Evolutionary conservation across 805 yeast species (phyloP), one percentile per base, ranked within the genome.

Genomic region (Metschnikowia colocasiae): DNA sequence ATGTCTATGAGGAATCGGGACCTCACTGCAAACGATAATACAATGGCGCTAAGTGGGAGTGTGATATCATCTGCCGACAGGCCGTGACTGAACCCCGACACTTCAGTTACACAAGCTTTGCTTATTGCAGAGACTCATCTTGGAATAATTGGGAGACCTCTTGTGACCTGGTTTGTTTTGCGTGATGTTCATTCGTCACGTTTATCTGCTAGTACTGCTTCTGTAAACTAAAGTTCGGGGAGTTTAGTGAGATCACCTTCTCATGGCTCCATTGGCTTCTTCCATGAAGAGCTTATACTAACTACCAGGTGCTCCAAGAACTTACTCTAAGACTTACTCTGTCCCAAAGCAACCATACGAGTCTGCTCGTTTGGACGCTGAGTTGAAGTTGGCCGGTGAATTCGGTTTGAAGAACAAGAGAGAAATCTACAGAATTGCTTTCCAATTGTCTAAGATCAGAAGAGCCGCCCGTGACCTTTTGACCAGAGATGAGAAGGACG

Each of bases 401-500:
- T 91, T 79, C 87, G 99, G 99, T 85, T 86, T 94, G 75, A 92
- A 90, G 83, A 94, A 94, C 97, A 94, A 94, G 92, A 88, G 95
- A 76, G 99, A 94, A 81, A 89, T 94, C 77, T 94, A 94, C 95
- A 90, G 99, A 87, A 91, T 94, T 75, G 95, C 95, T 76, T 88
- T 87, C 85, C 98, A 94, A 82, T 87, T 94, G 72, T 94, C 99
- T 59, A 94, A 94, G 85, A 92, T 94, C 75, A 91, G 99, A 83
- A 90, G 99, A 83, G 99, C 99, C 76, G 99, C 99, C 73, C 96
- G 99, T 87, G 98, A 94, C 73, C 82, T 94, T 70, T 85, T 94
- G 79, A 94, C 99, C 83, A 90, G 97, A 83, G 99, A 94, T 71
- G 99, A 94, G 83, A 94, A 94, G 85, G 99, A 94, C 80, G 97